phyloP scores from a whole-genome alignment of 2,329 filamentous ascomycete genomes.

The Colletotrichum nymphaeae region DNA sequence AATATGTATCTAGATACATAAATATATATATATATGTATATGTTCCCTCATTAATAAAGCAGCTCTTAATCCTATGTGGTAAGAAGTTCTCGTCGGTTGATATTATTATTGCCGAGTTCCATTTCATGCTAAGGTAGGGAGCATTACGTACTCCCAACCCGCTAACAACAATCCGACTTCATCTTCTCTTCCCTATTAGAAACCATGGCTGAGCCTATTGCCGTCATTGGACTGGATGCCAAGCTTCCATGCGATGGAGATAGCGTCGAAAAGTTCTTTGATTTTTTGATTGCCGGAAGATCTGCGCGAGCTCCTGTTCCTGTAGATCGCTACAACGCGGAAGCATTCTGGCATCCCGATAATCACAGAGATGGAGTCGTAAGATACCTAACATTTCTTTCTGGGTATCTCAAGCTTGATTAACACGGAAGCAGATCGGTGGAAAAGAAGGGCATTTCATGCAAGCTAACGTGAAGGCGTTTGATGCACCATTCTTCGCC shows the following conservation, averaged over 20 bases:
- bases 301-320: constrained; percentile 60
- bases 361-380: constrained; percentile 60
- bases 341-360: constrained; percentile 66
- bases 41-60: too few species aligned
- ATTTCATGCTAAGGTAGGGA: too few species aligned
- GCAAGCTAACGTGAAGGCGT: constrained; percentile 19
- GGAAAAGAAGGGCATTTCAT: constrained; percentile 17
- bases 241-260: constrained; percentile 17
- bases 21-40: too few species aligned
- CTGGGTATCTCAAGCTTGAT: constrained; percentile 33
- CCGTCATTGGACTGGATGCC: constrained; percentile 14
- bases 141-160: too few species aligned
- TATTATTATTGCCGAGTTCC: too few species aligned
- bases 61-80: too few species aligned
- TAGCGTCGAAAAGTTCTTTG: constrained; percentile 11
- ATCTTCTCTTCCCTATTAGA: background rate
- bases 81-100: too few species aligned
- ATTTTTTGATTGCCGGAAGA: constrained; percentile 4
- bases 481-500: constrained; percentile 41
- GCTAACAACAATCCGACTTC: background rate
- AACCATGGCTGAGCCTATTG: constrained; percentile 14
- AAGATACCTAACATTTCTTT: constrained; percentile 55
- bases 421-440: constrained; percentile 40
- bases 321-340: constrained; percentile 59
- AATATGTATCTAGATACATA: too few species aligned